Percentiles rank a stretch among this genome's conserved stretches.
Conservation (phyloP, 495 filamentous ascomycete genomes). For the Aspergillus avenaceus region DNA sequence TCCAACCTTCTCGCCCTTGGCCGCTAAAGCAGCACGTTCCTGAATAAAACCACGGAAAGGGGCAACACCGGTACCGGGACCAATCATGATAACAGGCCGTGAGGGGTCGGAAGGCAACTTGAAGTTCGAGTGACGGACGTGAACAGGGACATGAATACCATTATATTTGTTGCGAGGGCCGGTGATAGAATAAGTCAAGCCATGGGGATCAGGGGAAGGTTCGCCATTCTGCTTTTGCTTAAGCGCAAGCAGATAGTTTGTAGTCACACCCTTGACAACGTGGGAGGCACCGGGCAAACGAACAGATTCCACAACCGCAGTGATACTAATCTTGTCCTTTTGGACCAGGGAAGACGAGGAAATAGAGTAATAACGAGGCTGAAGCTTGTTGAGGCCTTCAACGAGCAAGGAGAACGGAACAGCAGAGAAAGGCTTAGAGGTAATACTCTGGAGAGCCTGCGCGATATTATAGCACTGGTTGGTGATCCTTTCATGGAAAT, state of each 20-base stretch:
- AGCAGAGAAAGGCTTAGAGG: slow-evolving; percentile 68
- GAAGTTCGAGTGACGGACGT: slow-evolving; percentile 98
- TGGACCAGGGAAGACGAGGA: slow-evolving; percentile 94
- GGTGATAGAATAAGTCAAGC: slow-evolving; percentile 80
- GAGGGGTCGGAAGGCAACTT: slow-evolving; percentile 94
- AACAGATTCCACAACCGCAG: slow-evolving; percentile 86
- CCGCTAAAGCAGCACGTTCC: slow-evolving; percentile 78
- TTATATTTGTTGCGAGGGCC: slow-evolving; percentile 97
- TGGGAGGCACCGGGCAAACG: slow-evolving; percentile 72
- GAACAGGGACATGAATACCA: slow-evolving; percentile 91
- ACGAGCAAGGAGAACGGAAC: slow-evolving; percentile 94
- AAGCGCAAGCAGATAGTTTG: slow-evolving; percentile 93
- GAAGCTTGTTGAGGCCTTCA: slow-evolving; percentile 89
- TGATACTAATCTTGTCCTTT: slow-evolving; percentile 89
- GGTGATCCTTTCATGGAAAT: slow-evolving; percentile 86
- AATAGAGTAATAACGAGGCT: slow-evolving; percentile 98
- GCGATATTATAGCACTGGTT: slow-evolving; percentile 85
- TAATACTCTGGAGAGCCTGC: slow-evolving; percentile 74
- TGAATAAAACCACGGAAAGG: slow-evolving; percentile 95
- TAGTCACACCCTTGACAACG: slow-evolving; percentile 88
- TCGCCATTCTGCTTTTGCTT: slow-evolving; percentile 98
- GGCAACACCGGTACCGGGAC: slow-evolving; percentile 94
- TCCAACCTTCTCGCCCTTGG: slow-evolving; percentile 79
- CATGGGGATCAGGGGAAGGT: slow-evolving; percentile 77
- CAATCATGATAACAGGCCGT: slow-evolving; percentile 92